A percentile compares a stretch with the other conserved stretches of the same genome.
phyloP scores from a whole-genome alignment of 1,139 yeast genomes.

The Debaryomycetaceae sp. region DNA sequence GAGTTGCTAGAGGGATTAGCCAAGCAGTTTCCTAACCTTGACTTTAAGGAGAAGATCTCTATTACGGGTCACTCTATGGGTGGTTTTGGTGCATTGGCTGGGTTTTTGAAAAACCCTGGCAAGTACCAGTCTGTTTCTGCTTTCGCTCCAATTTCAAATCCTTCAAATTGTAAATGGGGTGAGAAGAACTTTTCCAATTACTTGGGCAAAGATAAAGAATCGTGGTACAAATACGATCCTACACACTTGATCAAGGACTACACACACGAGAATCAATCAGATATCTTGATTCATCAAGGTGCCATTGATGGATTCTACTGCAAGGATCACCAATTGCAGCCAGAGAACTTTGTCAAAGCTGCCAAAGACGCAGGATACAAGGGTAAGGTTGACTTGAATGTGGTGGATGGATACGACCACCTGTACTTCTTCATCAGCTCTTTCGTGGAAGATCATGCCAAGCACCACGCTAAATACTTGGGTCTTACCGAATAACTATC shows the following conservation, averaged over 20 bases:
- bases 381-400: conserved; percentile 55
- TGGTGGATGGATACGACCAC: conserved; percentile 87
- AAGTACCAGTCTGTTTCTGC: conserved; percentile 82
- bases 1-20: conserved; percentile 61
- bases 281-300: conserved; percentile 83
- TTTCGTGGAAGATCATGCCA: conserved; percentile 81
- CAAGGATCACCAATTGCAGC: conserved; percentile 65
- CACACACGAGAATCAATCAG: conserved; percentile 46
- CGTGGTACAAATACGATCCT: conserved; percentile 82
- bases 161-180: conserved; percentile 77
- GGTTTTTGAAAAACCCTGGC: conserved; percentile 72
- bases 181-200: conserved; percentile 77
- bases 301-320: conserved; percentile 66
- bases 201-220: conserved; percentile 55
- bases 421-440: conserved; percentile 82
- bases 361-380: conserved; percentile 55
- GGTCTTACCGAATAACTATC: conserved; percentile 35
- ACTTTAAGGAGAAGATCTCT: conserved; percentile 52
- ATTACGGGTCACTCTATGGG: conserved; percentile 98
- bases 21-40: conserved; percentile 47
- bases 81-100: conserved; percentile 86
- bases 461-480: conserved; percentile 78
- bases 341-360: conserved; percentile 70
- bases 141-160: conserved; percentile 87
- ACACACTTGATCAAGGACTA: conserved; percentile 61